Evolutionary conservation across 1,284 basidiomycete species (phyloP), one percentile per base, ranked within the genome.

Genomic region (Waitea zeae): DNA sequence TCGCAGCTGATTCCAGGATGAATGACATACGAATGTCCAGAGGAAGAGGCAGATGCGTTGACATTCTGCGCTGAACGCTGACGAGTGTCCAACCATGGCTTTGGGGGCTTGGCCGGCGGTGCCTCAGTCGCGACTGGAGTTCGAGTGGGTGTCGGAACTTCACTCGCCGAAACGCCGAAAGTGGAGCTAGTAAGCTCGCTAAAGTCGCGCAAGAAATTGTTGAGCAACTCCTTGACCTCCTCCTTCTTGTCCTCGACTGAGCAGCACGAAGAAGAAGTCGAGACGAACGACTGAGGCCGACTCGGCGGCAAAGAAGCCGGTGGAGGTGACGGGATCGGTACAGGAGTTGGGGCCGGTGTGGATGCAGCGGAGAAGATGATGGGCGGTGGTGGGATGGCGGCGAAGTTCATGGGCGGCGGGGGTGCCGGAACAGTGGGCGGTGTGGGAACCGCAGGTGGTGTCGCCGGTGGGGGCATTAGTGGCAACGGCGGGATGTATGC

Each of bases 171-270:
- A 20, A 56, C 42, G 31, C 59, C 62, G 36, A 76, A 65, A 1
- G 62, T 58, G 36, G 50, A 56, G 19, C 48, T 49, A 35, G 79
- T 50, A 38, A 70, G 56, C 12, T 48, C 46, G 36, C 72, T 62
- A 18, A 82, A 53, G 40, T 80, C 68, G 12, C 49, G 46, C 43
- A 76, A 65, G 50, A 86, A 81, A n/a, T 56, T 58, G 27, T 55
- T 47, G 36, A 83, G 51, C 17, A 82, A 52, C 0, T 39, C 39
- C 41, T 67, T 57, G 17, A 80, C 54, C 38, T 76, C 70, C 27
- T 33, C 52, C 50, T 67, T 77, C 33, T 58, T 60, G 37, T 67
- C 54, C 3, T 58, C 45, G 7, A 68, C 47, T 4, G 67, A 57
- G 50, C 71, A 78, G 48, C 69, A 75, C n/a, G 46, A 35, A 7